Conservation (phyloP, 345 rosid genomes). For the Pugionium cornutum region DNA sequence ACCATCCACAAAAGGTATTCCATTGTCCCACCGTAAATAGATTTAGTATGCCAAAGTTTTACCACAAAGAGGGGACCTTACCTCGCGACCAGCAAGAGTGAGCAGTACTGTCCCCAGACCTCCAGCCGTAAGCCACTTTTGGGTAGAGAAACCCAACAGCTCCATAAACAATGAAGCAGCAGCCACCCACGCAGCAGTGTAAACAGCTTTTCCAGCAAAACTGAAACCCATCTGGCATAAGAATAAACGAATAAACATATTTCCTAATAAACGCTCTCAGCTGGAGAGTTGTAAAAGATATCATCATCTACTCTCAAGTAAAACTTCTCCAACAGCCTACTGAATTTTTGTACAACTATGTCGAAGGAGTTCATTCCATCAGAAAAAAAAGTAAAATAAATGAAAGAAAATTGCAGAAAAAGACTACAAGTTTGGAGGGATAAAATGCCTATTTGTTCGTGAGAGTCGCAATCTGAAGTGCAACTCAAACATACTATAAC, state of each 20-base stretch:
- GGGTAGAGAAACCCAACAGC: conserved; percentile 90
- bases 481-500: too few relatives aligned
- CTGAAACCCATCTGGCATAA: conserved; percentile 79
- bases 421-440: too few relatives aligned
- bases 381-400: not conserved
- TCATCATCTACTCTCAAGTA: conserved; percentile 5
- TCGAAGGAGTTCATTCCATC: conserved; percentile 9
- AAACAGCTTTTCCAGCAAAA: conserved; percentile 92
- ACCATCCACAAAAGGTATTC: conserved; percentile 29
- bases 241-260: conserved; percentile 27
- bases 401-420: too few relatives aligned
- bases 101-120: conserved; percentile 97
- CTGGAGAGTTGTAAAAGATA: conserved; percentile 1
- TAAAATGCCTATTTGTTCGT: too few relatives aligned
- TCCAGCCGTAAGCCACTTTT: conserved; percentile 94
- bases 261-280: conserved; percentile 2
- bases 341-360: conserved; percentile 13
- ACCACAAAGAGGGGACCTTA: conserved; percentile 22
- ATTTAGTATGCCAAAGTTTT: conserved; percentile 27
- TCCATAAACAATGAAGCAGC: conserved; percentile 92
- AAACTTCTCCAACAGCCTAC: conserved; percentile 14
- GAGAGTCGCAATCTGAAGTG: too few relatives aligned
- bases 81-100: conserved; percentile 99
- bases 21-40: not conserved
- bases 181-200: conserved; percentile 89